Evolutionary conservation across 805 yeast species (phyloP), one percentile per base, ranked within the genome.

Genomic region (Saturnispora mendoncae): DNA sequence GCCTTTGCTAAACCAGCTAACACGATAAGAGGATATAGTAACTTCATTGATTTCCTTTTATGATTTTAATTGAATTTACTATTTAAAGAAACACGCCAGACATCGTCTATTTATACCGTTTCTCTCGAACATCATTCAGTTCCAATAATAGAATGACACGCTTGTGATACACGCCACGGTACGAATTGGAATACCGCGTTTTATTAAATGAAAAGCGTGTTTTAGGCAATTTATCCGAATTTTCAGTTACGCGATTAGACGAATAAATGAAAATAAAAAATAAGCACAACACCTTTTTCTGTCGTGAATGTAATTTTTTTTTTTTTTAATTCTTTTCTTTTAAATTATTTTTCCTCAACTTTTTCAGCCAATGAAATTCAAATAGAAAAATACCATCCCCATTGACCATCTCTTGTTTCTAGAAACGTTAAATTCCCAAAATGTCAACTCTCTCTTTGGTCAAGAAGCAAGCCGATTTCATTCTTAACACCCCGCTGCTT

Each of bases 401-500:
- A n/a, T n/a, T n/a, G n/a, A n/a, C n/a, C n/a, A n/a, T n/a, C n/a
- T n/a, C n/a, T n/a, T n/a, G n/a, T n/a, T n/a, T n/a, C n/a, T n/a
- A n/a, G n/a, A n/a, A n/a, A n/a, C n/a, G n/a, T n/a, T n/a, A n/a
- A n/a, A n/a, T n/a, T n/a, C n/a, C n/a, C 32, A 14, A 36, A 42
- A 44, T 73, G 78, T 68, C 76, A 52, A 69, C 81, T 26, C 62
- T 78, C 58, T 80, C 90, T 17, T 71, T 83, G 42, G 77, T 81
- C 54, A 84, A 72, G 51, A 84, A 78, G 64, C 65, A 76, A 36
- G 80, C 86, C 53, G 90, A 85, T 62, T 80, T 68, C 71, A 80
- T 90, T 57, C 73, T 83, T 60, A 80, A 79, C 53, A 75, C 86
- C 51, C 95, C 97, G 41, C 59, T 76, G 38, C 75, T 92, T 58